Percentiles rank a stretch among this genome's conserved stretches.
These are phyloP conservation scores for Phytophthora litchii DNA, from an alignment of 352 stramenopile genomes.

Conservation along the genomic window DNA sequence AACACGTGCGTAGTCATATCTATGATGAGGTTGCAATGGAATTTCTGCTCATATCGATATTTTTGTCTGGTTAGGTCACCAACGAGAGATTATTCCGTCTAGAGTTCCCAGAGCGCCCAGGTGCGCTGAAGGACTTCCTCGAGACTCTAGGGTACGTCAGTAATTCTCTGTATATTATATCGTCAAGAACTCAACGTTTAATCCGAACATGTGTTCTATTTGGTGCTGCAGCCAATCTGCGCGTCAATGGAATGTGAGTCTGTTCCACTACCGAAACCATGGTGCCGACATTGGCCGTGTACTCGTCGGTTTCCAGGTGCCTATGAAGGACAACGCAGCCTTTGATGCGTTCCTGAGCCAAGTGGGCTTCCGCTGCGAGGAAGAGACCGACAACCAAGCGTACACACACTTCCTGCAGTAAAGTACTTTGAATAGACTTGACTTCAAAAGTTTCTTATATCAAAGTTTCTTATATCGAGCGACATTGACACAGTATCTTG, in stretches of 20 bases:
- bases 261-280: slow-evolving; percentile 99
- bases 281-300: slow-evolving; percentile 98
- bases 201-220: not conserved
- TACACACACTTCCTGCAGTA: slow-evolving; percentile 85
- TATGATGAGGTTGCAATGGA: not conserved
- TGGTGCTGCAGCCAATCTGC: slow-evolving; percentile 35
- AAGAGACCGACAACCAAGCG: slow-evolving; percentile 86
- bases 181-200: not conserved
- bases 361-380: slow-evolving; percentile 79
- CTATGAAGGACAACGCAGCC: slow-evolving; percentile 47
- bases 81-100: slow-evolving; percentile 96
- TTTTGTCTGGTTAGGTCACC: slow-evolving; percentile 44
- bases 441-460: too few relatives aligned
- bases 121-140: slow-evolving; percentile 94
- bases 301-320: slow-evolving; percentile 96
- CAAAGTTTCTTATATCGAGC: too few relatives aligned
- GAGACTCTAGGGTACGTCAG: slow-evolving; percentile 67
- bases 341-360: slow-evolving; percentile 73
- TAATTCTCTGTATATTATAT: not conserved
- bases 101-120: slow-evolving; percentile 95
- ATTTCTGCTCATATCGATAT: slow-evolving; percentile 6
- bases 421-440: slow-evolving; percentile 7
- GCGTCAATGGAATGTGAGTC: slow-evolving; percentile 95
- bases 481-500: too few relatives aligned
- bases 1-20: slow-evolving; percentile 47